Evolutionary conservation across 257 asterid species (phyloP).

Genomic region (Forsythia suspensa): DNA sequence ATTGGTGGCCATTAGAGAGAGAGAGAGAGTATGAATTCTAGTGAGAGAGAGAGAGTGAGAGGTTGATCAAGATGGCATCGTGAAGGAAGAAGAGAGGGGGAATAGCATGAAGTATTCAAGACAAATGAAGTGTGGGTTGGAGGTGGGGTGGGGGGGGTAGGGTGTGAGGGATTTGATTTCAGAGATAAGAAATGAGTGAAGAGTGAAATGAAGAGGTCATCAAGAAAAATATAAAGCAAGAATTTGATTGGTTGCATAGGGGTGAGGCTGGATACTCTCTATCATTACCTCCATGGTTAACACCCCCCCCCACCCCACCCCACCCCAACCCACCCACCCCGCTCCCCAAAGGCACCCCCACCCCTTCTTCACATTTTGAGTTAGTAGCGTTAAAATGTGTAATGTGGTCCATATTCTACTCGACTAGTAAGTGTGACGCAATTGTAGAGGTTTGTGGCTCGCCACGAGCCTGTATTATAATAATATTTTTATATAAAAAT

Average conservation of each 20-base stretch:
- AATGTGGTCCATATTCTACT: background rate
- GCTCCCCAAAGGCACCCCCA: background rate
- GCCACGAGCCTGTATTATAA: background rate
- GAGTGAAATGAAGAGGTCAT: slow-evolving; percentile 38
- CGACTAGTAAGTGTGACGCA: background rate
- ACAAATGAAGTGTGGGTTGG: background rate
- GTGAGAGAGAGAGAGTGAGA: background rate
- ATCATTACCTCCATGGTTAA: slow-evolving; percentile 5
- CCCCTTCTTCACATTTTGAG: background rate
- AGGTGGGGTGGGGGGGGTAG: slow-evolving; percentile 8
- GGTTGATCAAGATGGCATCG: background rate
- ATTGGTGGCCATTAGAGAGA: slow-evolving; percentile 63
- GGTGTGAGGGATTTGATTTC: slow-evolving; percentile 11
- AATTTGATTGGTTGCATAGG: slow-evolving; percentile 56
- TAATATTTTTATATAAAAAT: too few relatives aligned
- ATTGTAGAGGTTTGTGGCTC: background rate
- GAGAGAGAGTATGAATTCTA: background rate
- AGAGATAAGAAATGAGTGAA: slow-evolving; percentile 75
- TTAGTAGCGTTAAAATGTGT: background rate
- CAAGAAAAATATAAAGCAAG: slow-evolving; percentile 38
- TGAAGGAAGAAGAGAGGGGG: background rate
- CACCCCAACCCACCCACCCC: too few relatives aligned
- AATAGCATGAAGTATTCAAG: background rate
- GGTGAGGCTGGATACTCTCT: slow-evolving; percentile 48
- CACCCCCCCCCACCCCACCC: too few relatives aligned